Evolutionary conservation across 2,329 filamentous ascomycete species (phyloP).

Genomic region (Bretziella fagacearum): DNA sequence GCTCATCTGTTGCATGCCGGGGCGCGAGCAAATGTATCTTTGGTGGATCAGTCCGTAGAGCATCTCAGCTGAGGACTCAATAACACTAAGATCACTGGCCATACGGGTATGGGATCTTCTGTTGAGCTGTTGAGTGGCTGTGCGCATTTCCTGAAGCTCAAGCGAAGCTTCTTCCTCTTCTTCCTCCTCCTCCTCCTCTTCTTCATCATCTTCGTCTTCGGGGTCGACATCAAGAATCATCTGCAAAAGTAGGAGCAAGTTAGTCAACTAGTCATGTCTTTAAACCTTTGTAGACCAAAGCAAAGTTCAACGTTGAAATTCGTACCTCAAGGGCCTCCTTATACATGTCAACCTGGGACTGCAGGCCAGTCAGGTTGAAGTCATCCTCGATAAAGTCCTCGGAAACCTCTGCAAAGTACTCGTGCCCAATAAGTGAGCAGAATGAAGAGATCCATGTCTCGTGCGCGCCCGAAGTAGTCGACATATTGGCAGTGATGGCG

Average conservation of each 20-base stretch:
- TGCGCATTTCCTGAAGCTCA: constrained; percentile 37
- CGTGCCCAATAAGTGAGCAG: constrained; percentile 85
- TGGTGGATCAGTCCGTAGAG: constrained; percentile 97
- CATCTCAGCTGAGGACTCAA: constrained; percentile 95
- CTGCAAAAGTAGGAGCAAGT: too few relatives aligned
- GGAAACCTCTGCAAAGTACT: constrained; percentile 97
- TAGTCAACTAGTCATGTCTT: background rate
- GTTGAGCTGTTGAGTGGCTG: constrained; percentile 30
- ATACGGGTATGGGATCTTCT: constrained; percentile 68
- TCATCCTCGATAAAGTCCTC: constrained; percentile 99
- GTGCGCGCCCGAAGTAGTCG: constrained; percentile 41
- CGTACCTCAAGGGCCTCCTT: constrained; percentile 82
- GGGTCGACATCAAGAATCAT: constrained; percentile 99
- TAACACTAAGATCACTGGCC: constrained; percentile 82
- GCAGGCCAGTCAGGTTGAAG: constrained; percentile 92
- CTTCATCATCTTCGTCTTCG: constrained; percentile 79
- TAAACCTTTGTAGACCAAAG: constrained; percentile 1
- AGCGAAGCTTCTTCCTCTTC: constrained; percentile 50
- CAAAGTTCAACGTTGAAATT: background rate
- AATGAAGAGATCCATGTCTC: constrained; percentile 99
- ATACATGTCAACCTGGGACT: constrained; percentile 94
- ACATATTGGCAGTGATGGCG: constrained; percentile 27
- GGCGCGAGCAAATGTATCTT: constrained; percentile 90
- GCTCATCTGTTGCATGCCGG: constrained; percentile 96
- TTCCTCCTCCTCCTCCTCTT: constrained; percentile 58